These are phyloP conservation scores for Lachnellula subtilissima DNA, from an alignment of 2,329 filamentous ascomycete genomes.

Conservation along the genomic window DNA sequence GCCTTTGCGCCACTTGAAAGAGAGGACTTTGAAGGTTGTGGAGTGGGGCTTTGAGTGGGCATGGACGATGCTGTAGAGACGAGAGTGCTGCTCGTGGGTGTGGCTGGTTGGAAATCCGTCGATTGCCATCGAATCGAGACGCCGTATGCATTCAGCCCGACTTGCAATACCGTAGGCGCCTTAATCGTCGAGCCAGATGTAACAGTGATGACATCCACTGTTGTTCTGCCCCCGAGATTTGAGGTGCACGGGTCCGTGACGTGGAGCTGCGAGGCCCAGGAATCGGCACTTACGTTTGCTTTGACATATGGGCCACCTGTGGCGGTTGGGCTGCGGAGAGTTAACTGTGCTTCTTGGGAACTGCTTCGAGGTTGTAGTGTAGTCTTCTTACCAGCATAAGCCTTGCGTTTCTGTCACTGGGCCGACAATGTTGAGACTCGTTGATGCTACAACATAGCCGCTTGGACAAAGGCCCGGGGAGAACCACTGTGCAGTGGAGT, in stretches of 20 bases:
- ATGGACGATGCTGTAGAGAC: neutral
- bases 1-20: neutral
- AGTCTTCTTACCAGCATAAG: neutral
- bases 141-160: neutral
- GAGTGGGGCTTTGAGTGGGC: neutral
- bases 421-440: neutral
- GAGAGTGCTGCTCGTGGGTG: neutral
- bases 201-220: neutral
- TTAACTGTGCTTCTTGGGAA: neutral
- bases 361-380: neutral
- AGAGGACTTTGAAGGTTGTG: neutral
- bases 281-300: neutral
- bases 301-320: no score
- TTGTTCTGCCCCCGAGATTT: no score
- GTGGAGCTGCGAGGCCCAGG: neutral
- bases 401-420: neutral
- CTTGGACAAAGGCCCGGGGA: conserved; percentile 1
- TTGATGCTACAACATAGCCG: neutral
- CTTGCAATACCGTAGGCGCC: neutral
- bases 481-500: neutral
- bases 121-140: neutral
- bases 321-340: neutral
- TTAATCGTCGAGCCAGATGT: neutral
- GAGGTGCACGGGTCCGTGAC: neutral
- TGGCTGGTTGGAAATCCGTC: neutral